These are phyloP conservation scores for Verbena officinalis DNA, from an alignment of 257 asterid genomes.

Conservation along the genomic window DNA sequence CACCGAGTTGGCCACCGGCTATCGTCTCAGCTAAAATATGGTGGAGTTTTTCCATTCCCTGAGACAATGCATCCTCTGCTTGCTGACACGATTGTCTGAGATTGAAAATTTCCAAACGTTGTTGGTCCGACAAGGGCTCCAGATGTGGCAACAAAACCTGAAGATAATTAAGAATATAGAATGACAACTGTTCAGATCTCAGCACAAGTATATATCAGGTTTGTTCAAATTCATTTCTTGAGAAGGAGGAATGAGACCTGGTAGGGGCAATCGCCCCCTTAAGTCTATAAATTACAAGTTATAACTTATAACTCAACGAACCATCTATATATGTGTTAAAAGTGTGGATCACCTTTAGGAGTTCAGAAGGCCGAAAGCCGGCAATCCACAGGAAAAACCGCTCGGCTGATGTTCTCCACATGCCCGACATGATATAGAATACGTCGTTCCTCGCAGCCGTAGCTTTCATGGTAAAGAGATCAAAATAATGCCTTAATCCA, in stretches of 20 bases:
- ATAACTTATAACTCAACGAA: no score
- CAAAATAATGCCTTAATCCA: conserved; percentile 67
- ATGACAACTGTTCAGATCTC: neutral
- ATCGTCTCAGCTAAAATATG: conserved; percentile 56
- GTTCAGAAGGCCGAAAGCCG: conserved; percentile 89
- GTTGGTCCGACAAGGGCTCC: conserved; percentile 65
- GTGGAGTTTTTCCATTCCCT: conserved; percentile 83
- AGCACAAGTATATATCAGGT: no score
- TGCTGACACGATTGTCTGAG: conserved; percentile 84
- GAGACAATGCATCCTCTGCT: conserved; percentile 89
- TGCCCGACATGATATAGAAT: conserved; percentile 78
- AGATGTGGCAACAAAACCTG: conserved; percentile 76
- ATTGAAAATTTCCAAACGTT: conserved; percentile 42
- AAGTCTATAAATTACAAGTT: no score
- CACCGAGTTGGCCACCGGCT: conserved; percentile 54
- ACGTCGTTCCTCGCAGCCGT: conserved; percentile 79
- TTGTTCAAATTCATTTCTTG: no score
- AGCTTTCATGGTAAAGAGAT: conserved; percentile 81
- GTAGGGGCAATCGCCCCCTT: no score
- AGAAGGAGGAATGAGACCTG: no score
- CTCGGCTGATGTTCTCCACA: conserved; percentile 87
- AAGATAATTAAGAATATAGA: neutral
- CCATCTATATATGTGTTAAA: no score
- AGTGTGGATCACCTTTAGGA: conserved; percentile 59
- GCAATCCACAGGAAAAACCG: conserved; percentile 94